Evolutionary conservation across 148 eudicot genomes (phyloP).

Genomic region (Silene uniflora): DNA sequence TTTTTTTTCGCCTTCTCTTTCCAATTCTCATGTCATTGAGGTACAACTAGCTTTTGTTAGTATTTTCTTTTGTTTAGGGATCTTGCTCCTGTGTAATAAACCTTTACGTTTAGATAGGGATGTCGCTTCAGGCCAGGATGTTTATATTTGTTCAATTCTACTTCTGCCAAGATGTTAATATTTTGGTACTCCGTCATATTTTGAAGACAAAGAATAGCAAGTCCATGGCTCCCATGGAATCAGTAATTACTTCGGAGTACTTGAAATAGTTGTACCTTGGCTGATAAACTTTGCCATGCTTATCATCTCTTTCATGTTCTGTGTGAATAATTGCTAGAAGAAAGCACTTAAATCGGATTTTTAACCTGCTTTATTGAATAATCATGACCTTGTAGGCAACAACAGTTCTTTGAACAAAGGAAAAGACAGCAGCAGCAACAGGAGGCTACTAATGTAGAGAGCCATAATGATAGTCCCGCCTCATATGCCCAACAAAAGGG

Average conservation of each 20-base stretch:
- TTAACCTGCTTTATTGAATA: not conserved
- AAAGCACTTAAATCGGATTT: slow-evolving; percentile 1
- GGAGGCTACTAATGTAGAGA: slow-evolving; percentile 36
- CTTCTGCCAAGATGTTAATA: not conserved
- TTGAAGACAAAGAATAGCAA: not conserved
- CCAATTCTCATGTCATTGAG: slow-evolving; percentile 5
- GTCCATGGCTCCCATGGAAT: not conserved
- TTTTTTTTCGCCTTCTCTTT: slow-evolving; percentile 5
- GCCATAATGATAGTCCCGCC: slow-evolving; percentile 33
- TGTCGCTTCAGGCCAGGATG: not conserved
- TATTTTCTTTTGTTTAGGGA: not conserved
- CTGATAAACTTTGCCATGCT: not conserved
- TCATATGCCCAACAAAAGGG: slow-evolving; percentile 28
- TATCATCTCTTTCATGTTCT: not conserved
- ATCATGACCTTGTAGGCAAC: slow-evolving; percentile 45
- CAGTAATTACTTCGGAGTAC: not conserved
- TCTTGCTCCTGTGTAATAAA: not conserved
- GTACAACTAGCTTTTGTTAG: not conserved
- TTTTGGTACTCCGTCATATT: not conserved
- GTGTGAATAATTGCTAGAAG: slow-evolving; percentile 1
- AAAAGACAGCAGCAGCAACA: slow-evolving; percentile 57
- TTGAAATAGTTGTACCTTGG: slow-evolving; percentile 2
- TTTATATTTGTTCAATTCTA: slow-evolving; percentile 2
- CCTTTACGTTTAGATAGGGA: not conserved
- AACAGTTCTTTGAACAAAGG: slow-evolving; percentile 88